These are phyloP conservation scores for Tilletia horrida DNA, from an alignment of 1,284 basidiomycete genomes.

Conservation along the genomic window DNA sequence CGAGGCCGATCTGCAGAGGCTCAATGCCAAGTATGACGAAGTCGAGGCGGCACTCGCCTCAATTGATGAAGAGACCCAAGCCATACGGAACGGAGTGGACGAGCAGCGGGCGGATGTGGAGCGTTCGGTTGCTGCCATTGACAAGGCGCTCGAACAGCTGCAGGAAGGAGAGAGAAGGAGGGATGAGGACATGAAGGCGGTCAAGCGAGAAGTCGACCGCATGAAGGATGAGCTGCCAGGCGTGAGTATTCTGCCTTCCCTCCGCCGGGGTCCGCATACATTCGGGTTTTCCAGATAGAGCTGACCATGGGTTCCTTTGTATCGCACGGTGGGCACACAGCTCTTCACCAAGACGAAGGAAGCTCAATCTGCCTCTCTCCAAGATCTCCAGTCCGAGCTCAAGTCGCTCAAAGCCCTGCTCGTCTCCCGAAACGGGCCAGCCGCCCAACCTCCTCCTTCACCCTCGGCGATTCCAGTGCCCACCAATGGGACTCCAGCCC, in stretches of 20 bases:
- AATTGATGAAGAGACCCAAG: conserved; percentile 72
- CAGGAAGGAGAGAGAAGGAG: conserved; percentile 73
- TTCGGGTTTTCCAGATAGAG: no score
- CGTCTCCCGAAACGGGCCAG: conserved; percentile 59
- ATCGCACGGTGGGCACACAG: conserved; percentile 56
- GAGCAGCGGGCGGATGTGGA: conserved; percentile 76
- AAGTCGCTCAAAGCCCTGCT: conserved; percentile 90
- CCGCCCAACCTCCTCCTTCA: background rate
- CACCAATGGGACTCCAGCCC: background rate
- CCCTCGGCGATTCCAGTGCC: background rate
- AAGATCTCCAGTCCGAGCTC: conserved; percentile 86
- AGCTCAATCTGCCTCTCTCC: conserved; percentile 62
- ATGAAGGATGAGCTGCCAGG: conserved; percentile 87
- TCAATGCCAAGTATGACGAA: conserved; percentile 88
- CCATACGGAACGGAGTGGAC: conserved; percentile 73
- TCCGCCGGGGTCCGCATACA: no score
- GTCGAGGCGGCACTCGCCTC: conserved; percentile 70
- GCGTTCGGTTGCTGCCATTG: conserved; percentile 74
- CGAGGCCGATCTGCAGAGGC: conserved; percentile 77
- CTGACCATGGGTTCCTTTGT: no score
- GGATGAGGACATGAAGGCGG: conserved; percentile 84
- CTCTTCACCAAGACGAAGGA: conserved; percentile 93
- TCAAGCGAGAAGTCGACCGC: conserved; percentile 60
- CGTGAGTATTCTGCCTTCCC: conserved; percentile 58
- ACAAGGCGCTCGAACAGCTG: conserved; percentile 72